Conservation (phyloP, 208 protist species). For the Leishmania guyanensis region DNA sequence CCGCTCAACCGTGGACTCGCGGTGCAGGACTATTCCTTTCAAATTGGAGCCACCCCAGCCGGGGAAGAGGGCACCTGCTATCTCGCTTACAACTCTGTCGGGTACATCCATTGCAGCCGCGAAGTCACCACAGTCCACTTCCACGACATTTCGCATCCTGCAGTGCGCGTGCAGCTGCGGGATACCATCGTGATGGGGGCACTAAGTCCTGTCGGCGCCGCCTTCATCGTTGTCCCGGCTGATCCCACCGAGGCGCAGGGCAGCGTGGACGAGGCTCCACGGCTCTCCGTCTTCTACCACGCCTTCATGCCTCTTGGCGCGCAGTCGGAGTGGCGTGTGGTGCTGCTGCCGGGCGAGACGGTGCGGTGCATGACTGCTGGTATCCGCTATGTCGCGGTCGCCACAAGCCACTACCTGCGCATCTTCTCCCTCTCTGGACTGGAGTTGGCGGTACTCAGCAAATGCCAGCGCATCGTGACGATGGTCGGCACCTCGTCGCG, state of each 20-base stretch:
- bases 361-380: constrained; percentile 80
- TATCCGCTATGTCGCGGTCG: constrained; percentile 72
- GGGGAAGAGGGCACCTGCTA: constrained; percentile 78
- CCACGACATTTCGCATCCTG: constrained; percentile 75
- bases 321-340: constrained; percentile 80
- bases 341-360: constrained; percentile 67
- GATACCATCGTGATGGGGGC: constrained; percentile 74
- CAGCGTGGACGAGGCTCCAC: constrained; percentile 47
- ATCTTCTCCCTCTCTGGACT: constrained; percentile 85
- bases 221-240: constrained; percentile 55
- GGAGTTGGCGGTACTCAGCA: constrained; percentile 80
- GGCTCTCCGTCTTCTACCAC: constrained; percentile 71
- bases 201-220: constrained; percentile 76
- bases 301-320: constrained; percentile 78
- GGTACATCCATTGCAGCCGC: constrained; percentile 68
- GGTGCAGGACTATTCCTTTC: constrained; percentile 75
- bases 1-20: background rate
- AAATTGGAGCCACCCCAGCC: constrained; percentile 75
- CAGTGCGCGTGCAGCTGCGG: constrained; percentile 64
- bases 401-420: constrained; percentile 79
- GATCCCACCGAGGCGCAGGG: constrained; percentile 32
- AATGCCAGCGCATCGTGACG: constrained; percentile 76
- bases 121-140: constrained; percentile 79
- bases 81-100: constrained; percentile 86
- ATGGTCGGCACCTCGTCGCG: constrained; percentile 79